These are phyloP conservation scores for Xylaria sp. DNA, from an alignment of 2,329 filamentous ascomycete genomes.

Conservation along the genomic window DNA sequence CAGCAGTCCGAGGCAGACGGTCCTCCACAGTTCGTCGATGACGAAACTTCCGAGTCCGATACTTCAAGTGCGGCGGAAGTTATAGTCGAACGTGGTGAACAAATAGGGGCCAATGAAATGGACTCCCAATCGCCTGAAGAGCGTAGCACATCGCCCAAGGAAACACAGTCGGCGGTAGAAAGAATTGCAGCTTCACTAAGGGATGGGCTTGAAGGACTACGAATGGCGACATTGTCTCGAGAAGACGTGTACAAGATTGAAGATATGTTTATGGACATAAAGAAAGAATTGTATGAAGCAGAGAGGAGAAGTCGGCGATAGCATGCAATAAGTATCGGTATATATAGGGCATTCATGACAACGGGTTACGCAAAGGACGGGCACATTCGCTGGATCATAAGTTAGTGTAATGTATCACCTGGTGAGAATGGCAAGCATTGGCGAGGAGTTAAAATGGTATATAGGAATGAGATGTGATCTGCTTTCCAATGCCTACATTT, in stretches of 20 bases:
- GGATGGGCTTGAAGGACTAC: conserved; percentile 69
- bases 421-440: conserved; percentile 30
- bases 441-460: conserved; percentile 29
- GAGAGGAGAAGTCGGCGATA: conserved; percentile 63
- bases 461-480: conserved; percentile 10
- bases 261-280: conserved; percentile 82
- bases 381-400: conserved; percentile 11
- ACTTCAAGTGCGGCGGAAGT: conserved; percentile 30
- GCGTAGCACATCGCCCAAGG: conserved; percentile 35
- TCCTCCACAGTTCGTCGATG: neutral
- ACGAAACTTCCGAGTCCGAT: conserved; percentile 3
- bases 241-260: conserved; percentile 78
- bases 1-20: conserved; percentile 44
- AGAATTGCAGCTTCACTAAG: conserved; percentile 66
- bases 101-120: conserved; percentile 11
- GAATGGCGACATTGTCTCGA: conserved; percentile 68
- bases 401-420: conserved; percentile 22
- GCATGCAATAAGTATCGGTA: conserved; percentile 4
- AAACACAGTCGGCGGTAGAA: conserved; percentile 53
- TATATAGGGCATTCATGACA: conserved; percentile 30
- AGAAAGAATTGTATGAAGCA: conserved; percentile 77
- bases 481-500: neutral
- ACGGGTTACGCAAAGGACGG: conserved; percentile 10
- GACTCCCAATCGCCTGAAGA: neutral
- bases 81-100: conserved; percentile 25